phyloP scores from a whole-genome alignment of 495 filamentous ascomycete species.

The Penicillium subrubescens region DNA sequence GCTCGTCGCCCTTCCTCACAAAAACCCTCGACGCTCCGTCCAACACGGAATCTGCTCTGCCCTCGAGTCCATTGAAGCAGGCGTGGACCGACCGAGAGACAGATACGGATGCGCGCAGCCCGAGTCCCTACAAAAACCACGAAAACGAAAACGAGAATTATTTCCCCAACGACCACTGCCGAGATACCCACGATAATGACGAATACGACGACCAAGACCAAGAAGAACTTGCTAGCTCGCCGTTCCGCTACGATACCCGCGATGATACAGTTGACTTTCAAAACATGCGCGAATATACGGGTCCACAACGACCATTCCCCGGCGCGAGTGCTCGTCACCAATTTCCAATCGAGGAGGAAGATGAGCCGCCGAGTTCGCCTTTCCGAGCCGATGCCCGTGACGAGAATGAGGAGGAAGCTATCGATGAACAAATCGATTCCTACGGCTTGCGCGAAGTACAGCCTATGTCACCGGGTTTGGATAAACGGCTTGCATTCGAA shows the following conservation, averaged over 20 bases:
- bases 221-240: conserved; percentile 36
- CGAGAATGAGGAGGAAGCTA: not conserved
- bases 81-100: conserved; percentile 17
- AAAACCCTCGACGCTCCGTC: conserved; percentile 31
- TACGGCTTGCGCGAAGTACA: conserved; percentile 28
- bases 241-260: conserved; percentile 39
- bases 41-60: conserved; percentile 35
- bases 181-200: conserved; percentile 14
- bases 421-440: conserved; percentile 9
- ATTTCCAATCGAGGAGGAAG: conserved; percentile 6
- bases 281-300: conserved; percentile 21
- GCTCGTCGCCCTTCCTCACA: conserved; percentile 31
- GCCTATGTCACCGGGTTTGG: conserved; percentile 22
- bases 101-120: conserved; percentile 10
- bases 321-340: not conserved
- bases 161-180: not conserved
- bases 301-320: not conserved
- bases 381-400: conserved; percentile 23
- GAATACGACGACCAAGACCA: conserved; percentile 25
- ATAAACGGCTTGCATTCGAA: conserved; percentile 16
- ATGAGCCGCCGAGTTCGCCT: conserved; percentile 40
- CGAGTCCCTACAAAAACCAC: conserved; percentile 11
- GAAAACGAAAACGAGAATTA: conserved; percentile 15
- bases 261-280: conserved; percentile 46
- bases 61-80: conserved; percentile 41